A percentile compares a stretch with the other conserved stretches of the same genome.
phyloP scores from a whole-genome alignment of 129 eudicot genomes.

The Scalesia atractyloides region DNA sequence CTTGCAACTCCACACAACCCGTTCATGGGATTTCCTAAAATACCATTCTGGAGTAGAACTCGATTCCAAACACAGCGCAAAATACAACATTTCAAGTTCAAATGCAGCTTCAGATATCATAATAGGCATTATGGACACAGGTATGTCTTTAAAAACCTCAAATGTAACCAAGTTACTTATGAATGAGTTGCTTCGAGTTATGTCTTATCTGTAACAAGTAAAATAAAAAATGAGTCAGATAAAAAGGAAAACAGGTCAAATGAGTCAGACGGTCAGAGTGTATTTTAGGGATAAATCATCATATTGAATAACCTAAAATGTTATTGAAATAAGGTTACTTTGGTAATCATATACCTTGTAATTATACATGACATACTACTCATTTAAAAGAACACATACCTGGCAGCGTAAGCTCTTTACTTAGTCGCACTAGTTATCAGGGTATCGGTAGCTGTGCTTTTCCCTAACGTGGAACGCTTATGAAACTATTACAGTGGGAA shows the following conservation, averaged over 20 bases:
- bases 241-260: background rate
- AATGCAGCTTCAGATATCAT: slow-evolving; percentile 49
- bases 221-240: background rate
- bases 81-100: slow-evolving; percentile 20
- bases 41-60: slow-evolving; percentile 42
- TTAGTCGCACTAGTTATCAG: too few relatives aligned
- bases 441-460: too few relatives aligned
- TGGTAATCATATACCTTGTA: background rate
- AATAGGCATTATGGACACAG: slow-evolving; percentile 84
- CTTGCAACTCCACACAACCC: slow-evolving; percentile 76
- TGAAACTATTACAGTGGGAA: background rate
- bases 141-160: slow-evolving; percentile 20
- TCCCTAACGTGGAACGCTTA: background rate
- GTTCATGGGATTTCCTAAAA: slow-evolving; percentile 87
- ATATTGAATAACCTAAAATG: background rate
- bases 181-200: background rate
- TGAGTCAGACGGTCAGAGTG: background rate
- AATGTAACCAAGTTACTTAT: background rate
- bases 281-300: background rate
- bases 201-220: background rate
- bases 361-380: background rate
- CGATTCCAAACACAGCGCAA: slow-evolving; percentile 20
- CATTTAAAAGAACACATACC: background rate
- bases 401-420: too few relatives aligned
- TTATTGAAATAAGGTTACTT: background rate